phyloP scores from a whole-genome alignment of 768 basidiomycete species.

The Lyophyllum decastes region DNA sequence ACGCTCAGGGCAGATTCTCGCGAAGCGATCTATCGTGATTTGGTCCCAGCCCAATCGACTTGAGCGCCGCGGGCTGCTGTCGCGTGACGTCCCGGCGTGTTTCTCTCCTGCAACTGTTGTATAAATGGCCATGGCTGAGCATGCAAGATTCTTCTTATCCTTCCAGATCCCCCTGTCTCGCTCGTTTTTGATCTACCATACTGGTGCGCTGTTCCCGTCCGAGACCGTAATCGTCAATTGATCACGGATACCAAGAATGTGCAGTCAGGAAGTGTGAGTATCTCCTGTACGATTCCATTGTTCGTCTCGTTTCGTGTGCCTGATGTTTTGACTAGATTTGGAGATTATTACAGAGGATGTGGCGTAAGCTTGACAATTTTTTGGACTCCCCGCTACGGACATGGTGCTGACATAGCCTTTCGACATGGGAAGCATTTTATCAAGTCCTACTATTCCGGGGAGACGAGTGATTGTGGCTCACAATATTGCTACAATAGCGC shows the following conservation, averaged over 20 bases:
- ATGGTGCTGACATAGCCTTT: constrained; percentile 2
- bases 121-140: constrained; percentile 18
- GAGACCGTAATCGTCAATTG: background rate
- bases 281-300: constrained; percentile 4
- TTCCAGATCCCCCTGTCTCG: constrained; percentile 10
- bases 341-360: constrained; percentile 46
- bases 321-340: constrained; percentile 30
- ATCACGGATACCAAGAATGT: constrained; percentile 39
- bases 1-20: constrained; percentile 23
- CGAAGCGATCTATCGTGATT: constrained; percentile 21
- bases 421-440: constrained; percentile 56
- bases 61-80: constrained; percentile 18
- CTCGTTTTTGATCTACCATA: constrained; percentile 1
- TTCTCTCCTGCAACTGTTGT: constrained; percentile 21
- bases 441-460: constrained; percentile 61
- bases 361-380: constrained; percentile 30
- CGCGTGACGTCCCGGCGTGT: constrained; percentile 34
- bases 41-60: constrained; percentile 15
- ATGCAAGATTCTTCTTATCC: constrained; percentile 19
- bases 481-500: constrained; percentile 53
- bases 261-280: constrained; percentile 57
- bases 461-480: constrained; percentile 54
- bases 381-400: constrained; percentile 6
- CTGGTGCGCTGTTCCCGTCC: constrained; percentile 2
- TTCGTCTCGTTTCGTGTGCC: constrained; percentile 2